Evolutionary conservation across 345 rosid genomes (phyloP), one percentile per base, ranked within the genome.

Genomic region (Corymbia maculata): DNA sequence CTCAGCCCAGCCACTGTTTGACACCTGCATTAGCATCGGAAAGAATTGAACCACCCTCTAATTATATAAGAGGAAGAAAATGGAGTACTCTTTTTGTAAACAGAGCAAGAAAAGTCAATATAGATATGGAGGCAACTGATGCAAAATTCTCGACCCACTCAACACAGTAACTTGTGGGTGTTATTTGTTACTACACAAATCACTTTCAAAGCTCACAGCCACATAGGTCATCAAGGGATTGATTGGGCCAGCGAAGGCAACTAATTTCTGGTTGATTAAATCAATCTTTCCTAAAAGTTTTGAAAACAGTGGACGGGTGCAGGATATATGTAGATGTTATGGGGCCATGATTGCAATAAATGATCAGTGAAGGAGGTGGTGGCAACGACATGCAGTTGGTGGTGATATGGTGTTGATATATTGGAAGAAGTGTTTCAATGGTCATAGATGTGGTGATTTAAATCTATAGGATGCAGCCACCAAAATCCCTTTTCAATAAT

Each of bases 1-100:
- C 91, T 97, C 99, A 6, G 99, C 99, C 99, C 99, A 97, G 42
- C 98, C 99, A 85, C 92, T 95, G 88, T 93, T 96, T 32, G 93
- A 94, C 79, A 97, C 99, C 99, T 96, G 94, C 57, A 51, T 64
- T 68, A 68, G 51, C 84, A 61, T 45, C 30, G 28, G 22, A 68
- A 45, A 70, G 42, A 88, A 86, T 30, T 24, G 86, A 88, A 52
- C 52, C 11, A 42, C 51, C 57, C 55, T 24, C 30, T 36, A 19
- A 51, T 50, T 52, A 32, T 22, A 13, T 30, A 28, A 53, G 85
- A 32, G 36, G 50, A 52, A 49, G 49, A 44, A 55, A 42, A 86
- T 21, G 82, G 82, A 75, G 82, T 5, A 75, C 36, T 75, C 49
- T 75, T 75, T 75, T 9, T 19, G 49, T 36, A 36, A 75, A 75